Base-by-base conservation (phyloP, 1,284 basidiomycete species). In the Inonotus hispidus region DNA sequence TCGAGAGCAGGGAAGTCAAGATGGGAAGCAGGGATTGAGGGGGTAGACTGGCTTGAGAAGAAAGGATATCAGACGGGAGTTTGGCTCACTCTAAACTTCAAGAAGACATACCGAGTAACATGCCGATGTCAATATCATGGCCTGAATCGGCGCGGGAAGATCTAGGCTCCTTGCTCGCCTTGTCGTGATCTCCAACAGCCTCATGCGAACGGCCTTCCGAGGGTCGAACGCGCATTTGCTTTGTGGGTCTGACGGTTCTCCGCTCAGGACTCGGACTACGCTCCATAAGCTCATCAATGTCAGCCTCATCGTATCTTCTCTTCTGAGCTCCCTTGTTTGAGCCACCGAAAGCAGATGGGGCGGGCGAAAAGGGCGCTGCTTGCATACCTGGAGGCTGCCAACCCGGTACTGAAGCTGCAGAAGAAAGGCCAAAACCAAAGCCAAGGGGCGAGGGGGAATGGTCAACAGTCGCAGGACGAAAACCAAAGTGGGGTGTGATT, bases 191-290 rank as follows among this genome's bases (percentile, higher is more conserved):
- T 61, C 75, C 46, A 56, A 58, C 25, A 46, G 53, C 19, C 64
- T 64, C 53, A 64, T 65, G 11, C 60, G 50, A 59, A 60, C 77
- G 74, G 16, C 69, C 66, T 21, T 75, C 67, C 54, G 75, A 72
- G 49, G 83, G 74, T 61, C 83, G 82, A 52, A 80, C 80, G 62
- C 88, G 82, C 71, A 91, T 91, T 21, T 85, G 85, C 54, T 81
- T 77, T 14, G 78, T 77, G 66, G 83, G 82, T 71, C 84, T 88
- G 23, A 61, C 45, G n/a, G 81, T 82, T 52, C 59, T 60, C 21
- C 87, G 79, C 71, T 91, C 88, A 21, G 88, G 89, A 7, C 88
- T 89, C 10, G 89, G 88, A 66, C 88, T 90, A 65, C 88, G 80
- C 70, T 91, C 88, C 89, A 91, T 91, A 19, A 83, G 79, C 63